Base-by-base conservation (phyloP, 768 basidiomycete genomes). In the Butyriboletus loyo region DNA sequence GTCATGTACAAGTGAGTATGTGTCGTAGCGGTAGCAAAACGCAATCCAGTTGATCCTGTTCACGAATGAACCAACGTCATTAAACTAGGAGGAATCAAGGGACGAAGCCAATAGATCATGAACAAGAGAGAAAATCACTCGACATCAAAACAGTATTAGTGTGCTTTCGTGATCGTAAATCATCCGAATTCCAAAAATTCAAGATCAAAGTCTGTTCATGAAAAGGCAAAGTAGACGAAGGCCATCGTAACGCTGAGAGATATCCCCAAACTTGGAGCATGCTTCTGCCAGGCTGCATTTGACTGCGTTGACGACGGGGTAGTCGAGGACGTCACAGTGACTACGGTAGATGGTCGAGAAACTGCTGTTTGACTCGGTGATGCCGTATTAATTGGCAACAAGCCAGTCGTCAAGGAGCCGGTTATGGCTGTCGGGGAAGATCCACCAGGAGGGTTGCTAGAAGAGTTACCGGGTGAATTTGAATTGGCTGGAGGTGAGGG, bases 251-350 rank as follows among this genome's bases (percentile, higher is more conserved):
- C 41, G 7, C 58, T 8, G 22, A 71, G 30, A 28, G 53, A 62
- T 7, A 50, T 50, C 24, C 54, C 36, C 15, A 54, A 30, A 22
- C 51, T 35, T 25, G 69, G 54, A 6, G 27, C 41, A 30, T 56
- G 60, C 17, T 62, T 67, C 50, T 40, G 43, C 69, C 63, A 62
- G 35, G 69, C 69, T 11, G 65, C 56, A 7, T 27, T 63, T 5
- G 65, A 59, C 34, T 56, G 53, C 11, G 59, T 28, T 28, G 67
- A 31, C 13, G 62, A 43, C 9, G 53, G 30, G 4, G 58, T 27
- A 19, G 27, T 7, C 1, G 57, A 55, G 3, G 46, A 2, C 7
- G 56, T 47, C 19, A 38, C 39, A 2, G 52, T 51, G 21, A 61
- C 50, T 22, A 45, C 46, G 24, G 56, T 38, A 11, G 55, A 49